Evolutionary conservation across 768 basidiomycete genomes (phyloP), one percentile per base, ranked within the genome.

Genomic region (Lyophyllum semitale): DNA sequence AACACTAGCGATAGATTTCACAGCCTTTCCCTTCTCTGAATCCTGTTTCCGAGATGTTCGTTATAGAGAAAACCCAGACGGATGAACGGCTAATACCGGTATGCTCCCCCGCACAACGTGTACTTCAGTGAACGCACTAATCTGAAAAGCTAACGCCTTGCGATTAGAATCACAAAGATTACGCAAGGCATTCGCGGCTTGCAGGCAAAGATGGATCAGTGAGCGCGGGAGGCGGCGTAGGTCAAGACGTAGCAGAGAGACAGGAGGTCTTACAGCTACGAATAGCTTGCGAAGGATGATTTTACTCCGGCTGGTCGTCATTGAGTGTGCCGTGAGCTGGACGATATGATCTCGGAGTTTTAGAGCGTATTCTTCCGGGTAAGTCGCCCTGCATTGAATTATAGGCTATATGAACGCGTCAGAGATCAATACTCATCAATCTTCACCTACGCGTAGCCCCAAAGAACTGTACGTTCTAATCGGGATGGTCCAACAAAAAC

Each of bases 1-100:
- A 2, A 98, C 93, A 59, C 94, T 96, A 1, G 93, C 86, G 48
- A 98, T 95, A 0, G 90, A 93, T 66, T 97, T 90, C 42, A 97
- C 74, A 1, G 97, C 91, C 71, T 95, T 97, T 61, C 85, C 83
- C 71, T 41, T 66, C 46, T 22, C 57, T 26, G 30, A 23, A 27
- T 48, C 22, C 25, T 53, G 32, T 8, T 18, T 22, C 23, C 45
- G 2, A 32, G 3, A n/a, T n/a, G n/a, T n/a, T n/a, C n/a, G n/a
- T n/a, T n/a, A n/a, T n/a, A n/a, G n/a, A n/a, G n/a, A n/a, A n/a
- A n/a, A n/a, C n/a, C n/a, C n/a, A n/a, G n/a, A n/a, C n/a, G n/a
- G n/a, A n/a, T n/a, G 38, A n/a, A 72, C 86, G 55, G n/a, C n/a
- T n/a, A n/a, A n/a, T 60, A 93, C 93, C 4, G 89, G 88, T 51